These are phyloP conservation scores for Arabidopsis arenosa DNA, from an alignment of 345 rosid genomes.

Conservation along the genomic window DNA sequence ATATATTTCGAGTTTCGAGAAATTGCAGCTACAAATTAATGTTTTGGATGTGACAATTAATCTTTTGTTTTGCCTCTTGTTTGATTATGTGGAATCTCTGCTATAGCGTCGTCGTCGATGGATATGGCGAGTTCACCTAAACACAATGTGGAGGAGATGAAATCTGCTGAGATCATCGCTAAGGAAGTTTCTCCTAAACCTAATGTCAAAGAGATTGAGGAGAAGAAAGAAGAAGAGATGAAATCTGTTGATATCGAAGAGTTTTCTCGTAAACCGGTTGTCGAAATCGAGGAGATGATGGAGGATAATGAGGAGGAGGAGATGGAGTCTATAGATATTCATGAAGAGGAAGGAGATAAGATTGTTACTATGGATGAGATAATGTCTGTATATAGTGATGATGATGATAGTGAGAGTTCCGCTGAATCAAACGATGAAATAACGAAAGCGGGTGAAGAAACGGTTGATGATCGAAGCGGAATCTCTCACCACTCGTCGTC, in stretches of 20 bases:
- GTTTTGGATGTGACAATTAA: not conserved
- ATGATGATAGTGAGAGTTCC: conserved; percentile 29
- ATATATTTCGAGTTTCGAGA: not conserved
- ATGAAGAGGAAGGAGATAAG: conserved; percentile 22
- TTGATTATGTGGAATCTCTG: not conserved
- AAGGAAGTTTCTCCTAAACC: conserved; percentile 28
- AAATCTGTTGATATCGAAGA: conserved; percentile 39
- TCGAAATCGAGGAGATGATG: conserved; percentile 13
- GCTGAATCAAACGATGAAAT: conserved; percentile 39
- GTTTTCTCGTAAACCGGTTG: not conserved
- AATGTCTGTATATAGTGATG: conserved; percentile 25
- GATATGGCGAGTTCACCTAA: conserved; percentile 37
- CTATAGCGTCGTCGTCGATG: conserved; percentile 20
- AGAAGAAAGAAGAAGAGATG: conserved; percentile 34
- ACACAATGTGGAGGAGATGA: no score
- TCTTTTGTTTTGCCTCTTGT: not conserved
- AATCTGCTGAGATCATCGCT: conserved; percentile 32
- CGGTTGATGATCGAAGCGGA: conserved; percentile 24
- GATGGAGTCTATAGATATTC: conserved; percentile 41
- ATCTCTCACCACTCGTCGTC: conserved; percentile 40
- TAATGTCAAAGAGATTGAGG: conserved; percentile 11
- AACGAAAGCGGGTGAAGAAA: conserved; percentile 44
- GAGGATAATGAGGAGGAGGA: conserved; percentile 25
- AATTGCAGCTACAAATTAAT: not conserved
- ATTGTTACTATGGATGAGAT: conserved; percentile 9